A percentile compares a stretch with the other conserved stretches of the same genome.
These are phyloP conservation scores for Neurospora sp. DNA, from an alignment of 495 filamentous ascomycete species.

Conservation along the genomic window DNA sequence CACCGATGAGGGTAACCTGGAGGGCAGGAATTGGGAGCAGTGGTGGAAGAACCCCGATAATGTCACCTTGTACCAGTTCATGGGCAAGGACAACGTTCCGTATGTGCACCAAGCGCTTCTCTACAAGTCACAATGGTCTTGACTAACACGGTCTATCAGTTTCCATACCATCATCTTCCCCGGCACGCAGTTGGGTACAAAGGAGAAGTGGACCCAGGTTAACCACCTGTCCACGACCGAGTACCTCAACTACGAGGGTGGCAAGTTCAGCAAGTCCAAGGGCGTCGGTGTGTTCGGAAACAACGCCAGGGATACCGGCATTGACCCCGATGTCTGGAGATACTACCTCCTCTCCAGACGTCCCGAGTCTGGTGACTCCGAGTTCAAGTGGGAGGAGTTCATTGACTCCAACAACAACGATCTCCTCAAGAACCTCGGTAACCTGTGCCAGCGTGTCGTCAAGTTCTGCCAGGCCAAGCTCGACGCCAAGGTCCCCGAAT, in stretches of 20 bases:
- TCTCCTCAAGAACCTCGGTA: slow-evolving; percentile 81
- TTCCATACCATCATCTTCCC: slow-evolving; percentile 94
- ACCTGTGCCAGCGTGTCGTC: slow-evolving; percentile 87
- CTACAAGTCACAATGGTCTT: not conserved
- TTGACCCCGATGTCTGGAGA: slow-evolving; percentile 79
- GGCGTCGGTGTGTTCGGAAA: slow-evolving; percentile 87
- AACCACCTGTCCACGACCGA: slow-evolving; percentile 85
- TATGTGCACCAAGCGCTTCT: not conserved
- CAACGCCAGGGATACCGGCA: slow-evolving; percentile 78
- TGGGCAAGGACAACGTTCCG: slow-evolving; percentile 95
- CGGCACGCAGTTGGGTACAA: slow-evolving; percentile 71
- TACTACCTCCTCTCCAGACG: slow-evolving; percentile 86
- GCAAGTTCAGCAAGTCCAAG: slow-evolving; percentile 92
- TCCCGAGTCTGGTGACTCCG: slow-evolving; percentile 79
- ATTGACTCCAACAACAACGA: slow-evolving; percentile 82
- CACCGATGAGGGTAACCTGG: slow-evolving; percentile 40
- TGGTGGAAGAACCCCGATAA: slow-evolving; percentile 93
- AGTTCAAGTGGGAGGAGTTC: slow-evolving; percentile 82
- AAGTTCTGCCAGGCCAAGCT: slow-evolving; percentile 80
- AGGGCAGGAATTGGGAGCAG: slow-evolving; percentile 60
- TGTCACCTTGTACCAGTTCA: slow-evolving; percentile 90
- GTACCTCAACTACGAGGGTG: slow-evolving; percentile 91
- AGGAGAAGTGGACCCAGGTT: slow-evolving; percentile 82
- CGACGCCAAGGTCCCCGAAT: slow-evolving; percentile 61
- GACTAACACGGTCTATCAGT: slow-evolving; percentile 3